Base-by-base conservation (phyloP, 257 asterid species). In the Misopates orontium region DNA sequence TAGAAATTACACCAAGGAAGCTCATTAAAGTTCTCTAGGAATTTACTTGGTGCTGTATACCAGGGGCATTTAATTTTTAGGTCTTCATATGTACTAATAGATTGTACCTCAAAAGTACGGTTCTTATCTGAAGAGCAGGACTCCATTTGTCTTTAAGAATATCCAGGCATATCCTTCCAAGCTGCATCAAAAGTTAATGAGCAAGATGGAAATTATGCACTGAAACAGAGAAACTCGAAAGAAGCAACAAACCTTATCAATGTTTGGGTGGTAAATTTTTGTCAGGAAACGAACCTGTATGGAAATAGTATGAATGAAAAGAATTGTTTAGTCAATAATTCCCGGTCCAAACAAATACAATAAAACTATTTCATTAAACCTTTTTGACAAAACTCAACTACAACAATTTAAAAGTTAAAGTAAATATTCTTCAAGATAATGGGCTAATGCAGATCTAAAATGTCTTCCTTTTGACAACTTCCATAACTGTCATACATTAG, bases 81-180 rank as follows among this genome's bases (percentile, higher is more conserved):
- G 15, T n/a, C 19, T 13, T 45, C 18, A 45, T 16, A 44, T 4
- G 7, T 7, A 44, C 50, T 16, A 7, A 44, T 12, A 7, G 7
- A 44, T 44, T 44, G 53, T 74, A 87, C 95, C 95, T 86, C 69
- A 84, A 71, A 67, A 86, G 83, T 20, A 86, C 95, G 21, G 90
- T 86, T 72, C 95, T 81, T 49, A 86, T 86, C 79, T 86, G 88
- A 74, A 86, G 95, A 61, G 95, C 95, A 40, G 95, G 95, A 71
- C 95, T 86, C 90, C 95, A 86, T 50, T 84, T 86, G 78, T 86
- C 95, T 75, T 86, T 86, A 57, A 86, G 95, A 73, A 86, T 86
- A 68, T 86, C 95, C 24, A 86, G 95, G 64, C 95, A 86, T 62
- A 86, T 86, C 79, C 90, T 84, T 76, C 95, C 95, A 73, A 86